Evolutionary conservation across 1,284 basidiomycete genomes (phyloP).

Genomic region (Vanrija pseudolonga): DNA sequence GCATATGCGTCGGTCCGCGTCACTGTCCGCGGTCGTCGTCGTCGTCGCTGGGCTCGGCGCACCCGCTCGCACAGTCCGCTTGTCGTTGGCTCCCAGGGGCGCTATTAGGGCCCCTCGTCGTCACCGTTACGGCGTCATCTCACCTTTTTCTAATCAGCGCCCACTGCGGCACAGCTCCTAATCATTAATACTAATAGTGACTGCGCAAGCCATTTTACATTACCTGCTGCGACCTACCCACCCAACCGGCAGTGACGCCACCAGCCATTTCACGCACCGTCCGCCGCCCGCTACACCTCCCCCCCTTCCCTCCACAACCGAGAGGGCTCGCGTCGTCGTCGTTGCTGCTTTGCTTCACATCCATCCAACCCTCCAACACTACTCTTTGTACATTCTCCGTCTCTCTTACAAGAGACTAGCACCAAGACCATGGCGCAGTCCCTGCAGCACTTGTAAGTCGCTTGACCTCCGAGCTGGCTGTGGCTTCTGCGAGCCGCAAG

Average conservation of each 20-base stretch:
- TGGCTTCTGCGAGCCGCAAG: background rate
- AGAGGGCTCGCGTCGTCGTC: background rate
- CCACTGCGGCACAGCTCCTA: too few species aligned
- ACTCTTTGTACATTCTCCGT: background rate
- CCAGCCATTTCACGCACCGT: background rate
- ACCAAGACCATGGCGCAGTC: slow-evolving; percentile 34
- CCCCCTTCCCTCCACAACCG: background rate
- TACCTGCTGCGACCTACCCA: too few species aligned
- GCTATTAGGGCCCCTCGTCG: too few species aligned
- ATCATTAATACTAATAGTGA: too few species aligned
- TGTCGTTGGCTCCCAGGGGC: too few species aligned
- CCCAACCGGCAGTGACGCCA: too few species aligned
- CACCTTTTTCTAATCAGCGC: too few species aligned
- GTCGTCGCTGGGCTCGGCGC: too few species aligned
- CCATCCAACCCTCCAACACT: background rate
- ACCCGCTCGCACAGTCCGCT: too few species aligned
- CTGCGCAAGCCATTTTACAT: too few species aligned
- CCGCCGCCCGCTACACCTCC: background rate
- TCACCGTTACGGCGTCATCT: too few species aligned
- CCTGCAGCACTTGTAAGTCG: slow-evolving; percentile 47
- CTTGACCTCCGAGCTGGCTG: background rate
- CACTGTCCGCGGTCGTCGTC: background rate
- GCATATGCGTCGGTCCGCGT: background rate
- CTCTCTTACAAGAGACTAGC: background rate
- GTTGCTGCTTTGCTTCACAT: background rate